These are phyloP conservation scores for Chloropicon primus DNA, from an alignment of 139 green algal species.

Conservation along the genomic window DNA sequence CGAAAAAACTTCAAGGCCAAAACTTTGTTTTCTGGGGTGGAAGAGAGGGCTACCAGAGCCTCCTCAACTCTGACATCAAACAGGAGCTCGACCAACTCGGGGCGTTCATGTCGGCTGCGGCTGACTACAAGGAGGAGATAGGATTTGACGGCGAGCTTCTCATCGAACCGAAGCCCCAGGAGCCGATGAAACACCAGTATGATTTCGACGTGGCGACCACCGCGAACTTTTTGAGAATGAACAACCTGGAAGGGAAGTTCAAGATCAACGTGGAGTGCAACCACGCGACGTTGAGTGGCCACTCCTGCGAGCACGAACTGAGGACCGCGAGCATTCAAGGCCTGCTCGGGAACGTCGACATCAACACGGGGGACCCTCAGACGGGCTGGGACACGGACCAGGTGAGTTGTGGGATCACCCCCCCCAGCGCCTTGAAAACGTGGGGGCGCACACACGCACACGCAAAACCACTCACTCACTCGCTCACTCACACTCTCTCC, in stretches of 20 bases:
- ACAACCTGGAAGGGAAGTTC: slow-evolving; percentile 43
- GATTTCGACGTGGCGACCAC: slow-evolving; percentile 56
- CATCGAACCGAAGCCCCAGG: slow-evolving; percentile 60
- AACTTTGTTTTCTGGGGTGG: slow-evolving; percentile 65
- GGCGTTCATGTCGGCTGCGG: slow-evolving; percentile 34
- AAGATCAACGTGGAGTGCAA: slow-evolving; percentile 75
- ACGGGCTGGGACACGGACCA: slow-evolving; percentile 61
- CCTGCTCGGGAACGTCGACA: slow-evolving; percentile 49
- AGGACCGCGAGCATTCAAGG: slow-evolving; percentile 30
- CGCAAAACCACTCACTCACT: too few species aligned
- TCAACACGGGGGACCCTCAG: slow-evolving; percentile 54
- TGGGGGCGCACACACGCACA: too few species aligned
- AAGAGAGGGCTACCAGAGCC: slow-evolving; percentile 50
- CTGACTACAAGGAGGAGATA: slow-evolving; percentile 32
- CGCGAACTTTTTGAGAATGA: slow-evolving; percentile 31
- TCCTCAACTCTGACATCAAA: slow-evolving; percentile 57
- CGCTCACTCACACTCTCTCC: too few species aligned
- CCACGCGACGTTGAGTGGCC: slow-evolving; percentile 53
- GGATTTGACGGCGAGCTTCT: slow-evolving; percentile 41
- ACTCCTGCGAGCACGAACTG: slow-evolving; percentile 33
- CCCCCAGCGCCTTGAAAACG: too few species aligned
- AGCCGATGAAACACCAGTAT: slow-evolving; percentile 57
- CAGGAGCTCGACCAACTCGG: slow-evolving; percentile 45
- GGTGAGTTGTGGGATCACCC: too few species aligned
- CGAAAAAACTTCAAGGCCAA: slow-evolving; percentile 28